Conservation (phyloP, 495 filamentous ascomycete genomes). For the Xylaria venustula region DNA sequence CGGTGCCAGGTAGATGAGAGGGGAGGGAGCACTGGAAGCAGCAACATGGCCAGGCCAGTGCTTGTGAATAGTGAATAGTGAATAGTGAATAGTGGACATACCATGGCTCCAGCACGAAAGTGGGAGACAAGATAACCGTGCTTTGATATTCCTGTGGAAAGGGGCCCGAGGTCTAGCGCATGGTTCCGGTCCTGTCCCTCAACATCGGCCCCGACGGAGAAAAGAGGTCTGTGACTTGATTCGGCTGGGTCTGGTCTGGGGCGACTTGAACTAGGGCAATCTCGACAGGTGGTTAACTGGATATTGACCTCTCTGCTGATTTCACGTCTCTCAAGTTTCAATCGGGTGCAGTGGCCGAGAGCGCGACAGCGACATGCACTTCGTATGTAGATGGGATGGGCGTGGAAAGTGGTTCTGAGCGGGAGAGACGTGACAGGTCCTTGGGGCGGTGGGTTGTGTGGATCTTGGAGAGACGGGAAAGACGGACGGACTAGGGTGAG, state of each 20-base stretch:
- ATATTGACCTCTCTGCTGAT: neutral
- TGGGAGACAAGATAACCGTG: conserved; percentile 3
- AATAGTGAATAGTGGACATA: neutral
- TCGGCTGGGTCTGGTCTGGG: neutral
- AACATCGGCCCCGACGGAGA: neutral
- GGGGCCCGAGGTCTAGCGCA: conserved; percentile 1
- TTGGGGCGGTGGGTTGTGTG: neutral
- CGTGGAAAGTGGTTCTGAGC: too few species aligned
- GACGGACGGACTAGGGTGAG: neutral
- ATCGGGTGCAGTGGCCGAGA: neutral
- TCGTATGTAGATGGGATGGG: too few species aligned
- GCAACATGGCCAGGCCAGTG: neutral
- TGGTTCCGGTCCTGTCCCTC: conserved; percentile 10
- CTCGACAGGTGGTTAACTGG: neutral
- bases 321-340: neutral
- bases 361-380: too few species aligned
- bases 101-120: neutral
- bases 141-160: conserved; percentile 4
- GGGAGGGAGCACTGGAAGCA: neutral
- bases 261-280: neutral
- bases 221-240: neutral
- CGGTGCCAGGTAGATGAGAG: too few species aligned
- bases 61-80: too few species aligned
- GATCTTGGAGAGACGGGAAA: neutral
- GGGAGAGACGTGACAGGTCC: neutral